Conservation (phyloP, 805 yeast genomes). For the Yarrowia sp. region DNA sequence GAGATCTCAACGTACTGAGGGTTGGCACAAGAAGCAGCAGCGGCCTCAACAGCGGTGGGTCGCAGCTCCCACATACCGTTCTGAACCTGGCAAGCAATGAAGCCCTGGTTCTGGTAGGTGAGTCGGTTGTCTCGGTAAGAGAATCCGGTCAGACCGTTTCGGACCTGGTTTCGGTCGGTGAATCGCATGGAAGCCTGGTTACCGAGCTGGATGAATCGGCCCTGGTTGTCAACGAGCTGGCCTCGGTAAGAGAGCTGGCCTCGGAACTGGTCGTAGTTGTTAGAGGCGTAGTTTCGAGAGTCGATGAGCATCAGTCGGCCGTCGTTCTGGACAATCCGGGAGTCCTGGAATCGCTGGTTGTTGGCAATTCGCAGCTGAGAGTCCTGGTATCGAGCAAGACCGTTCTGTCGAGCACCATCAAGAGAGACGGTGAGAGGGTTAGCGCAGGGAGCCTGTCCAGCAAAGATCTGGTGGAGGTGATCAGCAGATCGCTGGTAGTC, state of each 20-base stretch:
- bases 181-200: constrained; percentile 2
- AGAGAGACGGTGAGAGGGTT: background rate
- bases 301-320: constrained; percentile 7
- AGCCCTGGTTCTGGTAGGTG: constrained; percentile 9
- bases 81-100: background rate
- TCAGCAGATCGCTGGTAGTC: background rate
- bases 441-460: background rate
- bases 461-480: background rate
- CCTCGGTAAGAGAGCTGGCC: constrained; percentile 15
- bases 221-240: constrained; percentile 12
- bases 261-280: constrained; percentile 8
- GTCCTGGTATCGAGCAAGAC: constrained; percentile 7
- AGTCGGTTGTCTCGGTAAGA: background rate
- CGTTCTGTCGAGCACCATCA: background rate
- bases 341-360: background rate
- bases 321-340: background rate
- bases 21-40: background rate
- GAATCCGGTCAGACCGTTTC: constrained; percentile 1
- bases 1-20: constrained; percentile 4
- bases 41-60: constrained; percentile 1
- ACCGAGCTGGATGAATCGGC: constrained; percentile 15
- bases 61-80: constrained; percentile 11
- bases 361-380: background rate
- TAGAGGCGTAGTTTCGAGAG: background rate
- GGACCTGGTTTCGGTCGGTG: constrained; percentile 18